Percentiles rank a stretch among this genome's conserved stretches.
Evolutionary conservation across 78 protist genomes (phyloP).

Genomic region (Dictyostelium intermedium): DNA sequence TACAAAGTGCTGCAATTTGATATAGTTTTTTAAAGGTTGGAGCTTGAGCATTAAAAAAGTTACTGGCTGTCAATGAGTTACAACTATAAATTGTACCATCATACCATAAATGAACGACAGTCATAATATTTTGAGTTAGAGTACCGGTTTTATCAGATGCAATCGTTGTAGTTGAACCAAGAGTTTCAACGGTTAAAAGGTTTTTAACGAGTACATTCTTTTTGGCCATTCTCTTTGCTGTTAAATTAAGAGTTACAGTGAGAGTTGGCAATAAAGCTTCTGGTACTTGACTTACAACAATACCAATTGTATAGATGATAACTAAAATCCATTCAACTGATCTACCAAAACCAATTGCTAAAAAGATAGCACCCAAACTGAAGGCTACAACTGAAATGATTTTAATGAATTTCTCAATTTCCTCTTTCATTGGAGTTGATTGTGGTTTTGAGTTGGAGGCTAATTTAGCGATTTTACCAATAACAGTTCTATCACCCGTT

Average conservation of each 20-base stretch:
- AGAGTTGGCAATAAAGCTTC: conserved; percentile 92
- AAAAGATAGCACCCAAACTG: conserved; percentile 24
- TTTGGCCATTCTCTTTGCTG: conserved; percentile 90
- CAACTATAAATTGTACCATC: conserved; percentile 47
- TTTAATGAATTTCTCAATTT: conserved; percentile 89
- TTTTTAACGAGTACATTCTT: conserved; percentile 91
- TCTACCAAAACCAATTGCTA: conserved; percentile 45
- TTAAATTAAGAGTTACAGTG: conserved; percentile 88
- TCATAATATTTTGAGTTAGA: conserved; percentile 95
- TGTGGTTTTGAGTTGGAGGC: conserved; percentile 48
- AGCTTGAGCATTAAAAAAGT: conserved; percentile 6
- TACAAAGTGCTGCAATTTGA: conserved; percentile 72
- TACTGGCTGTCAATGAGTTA: conserved; percentile 33
- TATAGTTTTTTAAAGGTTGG: conserved; percentile 40
- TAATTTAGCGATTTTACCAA: conserved; percentile 93
- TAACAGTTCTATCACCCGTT: conserved; percentile 93
- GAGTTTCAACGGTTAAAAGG: conserved; percentile 92
- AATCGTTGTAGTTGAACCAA: conserved; percentile 92
- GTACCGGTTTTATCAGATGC: conserved; percentile 98
- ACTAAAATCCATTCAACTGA: conserved; percentile 45
- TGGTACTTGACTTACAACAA: conserved; percentile 95
- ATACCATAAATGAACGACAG: conserved; percentile 83
- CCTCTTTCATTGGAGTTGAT: conserved; percentile 76
- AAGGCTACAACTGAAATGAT: conserved; percentile 90
- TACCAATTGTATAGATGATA: conserved; percentile 85